A percentile compares a stretch with the other conserved stretches of the same genome.
These are phyloP conservation scores for Cordyceps fumosorosea DNA, from an alignment of 2,329 filamentous ascomycete genomes.

Conservation along the genomic window DNA sequence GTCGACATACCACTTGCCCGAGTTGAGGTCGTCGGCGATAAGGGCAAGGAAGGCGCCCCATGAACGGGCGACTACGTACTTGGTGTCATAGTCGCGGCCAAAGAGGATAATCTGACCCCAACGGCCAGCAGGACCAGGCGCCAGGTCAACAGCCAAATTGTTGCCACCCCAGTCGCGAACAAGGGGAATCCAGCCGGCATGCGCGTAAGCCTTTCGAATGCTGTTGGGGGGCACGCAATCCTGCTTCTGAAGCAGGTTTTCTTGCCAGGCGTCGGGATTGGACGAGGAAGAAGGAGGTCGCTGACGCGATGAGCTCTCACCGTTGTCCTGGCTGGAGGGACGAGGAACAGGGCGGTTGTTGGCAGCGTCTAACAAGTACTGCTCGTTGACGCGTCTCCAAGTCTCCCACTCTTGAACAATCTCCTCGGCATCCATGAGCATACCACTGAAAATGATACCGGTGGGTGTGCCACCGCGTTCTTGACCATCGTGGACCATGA, in stretches of 20 bases:
- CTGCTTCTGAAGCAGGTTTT: conserved; percentile 77
- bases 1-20: conserved; percentile 85
- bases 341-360: conserved; percentile 56
- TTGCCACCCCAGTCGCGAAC: conserved; percentile 98
- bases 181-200: conserved; percentile 91
- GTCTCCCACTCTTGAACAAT: conserved; percentile 97
- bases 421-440: conserved; percentile 96
- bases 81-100: conserved; percentile 95
- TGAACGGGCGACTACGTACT: conserved; percentile 90
- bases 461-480: conserved; percentile 87
- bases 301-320: conserved; percentile 59
- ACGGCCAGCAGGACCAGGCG: conserved; percentile 79
- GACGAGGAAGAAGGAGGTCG: conserved; percentile 41
- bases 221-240: conserved; percentile 80
- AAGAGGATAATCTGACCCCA: conserved; percentile 98
- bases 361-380: conserved; percentile 64
- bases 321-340: conserved; percentile 62
- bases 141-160: conserved; percentile 88
- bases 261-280: conserved; percentile 65
- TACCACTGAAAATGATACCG: conserved; percentile 85
- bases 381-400: conserved; percentile 88
- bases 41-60: conserved; percentile 83
- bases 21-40: conserved; percentile 84
- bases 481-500: conserved; percentile 91
- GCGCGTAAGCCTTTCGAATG: conserved; percentile 87